phyloP scores from a whole-genome alignment of 169 alveolate genomes.

The Eimeria acervulina region DNA sequence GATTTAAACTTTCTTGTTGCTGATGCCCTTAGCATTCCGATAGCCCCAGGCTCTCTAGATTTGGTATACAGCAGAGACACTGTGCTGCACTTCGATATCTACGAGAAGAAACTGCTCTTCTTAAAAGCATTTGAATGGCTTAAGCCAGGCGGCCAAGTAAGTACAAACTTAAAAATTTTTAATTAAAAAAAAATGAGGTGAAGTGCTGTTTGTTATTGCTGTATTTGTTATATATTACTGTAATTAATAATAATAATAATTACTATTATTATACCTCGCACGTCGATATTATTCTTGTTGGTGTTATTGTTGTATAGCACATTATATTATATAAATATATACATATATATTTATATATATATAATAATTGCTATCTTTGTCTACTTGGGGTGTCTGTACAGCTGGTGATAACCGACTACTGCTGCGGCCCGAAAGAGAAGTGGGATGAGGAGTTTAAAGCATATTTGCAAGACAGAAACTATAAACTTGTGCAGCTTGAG shows the following conservation, averaged over 20 bases:
- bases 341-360: neutral
- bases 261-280: too few relatives aligned
- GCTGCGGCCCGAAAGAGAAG: slow-evolving; percentile 9
- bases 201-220: too few relatives aligned
- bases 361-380: neutral
- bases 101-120: slow-evolving; percentile 22
- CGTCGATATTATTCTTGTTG: neutral
- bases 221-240: too few relatives aligned
- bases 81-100: neutral
- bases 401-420: slow-evolving; percentile 57
- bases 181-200: too few relatives aligned
- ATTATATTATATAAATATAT: neutral
- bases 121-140: slow-evolving; percentile 14
- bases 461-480: slow-evolving; percentile 3
- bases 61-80: slow-evolving; percentile 57
- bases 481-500: slow-evolving; percentile 30
- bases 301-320: neutral
- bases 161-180: too few relatives aligned
- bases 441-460: slow-evolving; percentile 64
- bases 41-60: slow-evolving; percentile 20
- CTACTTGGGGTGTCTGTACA: neutral
- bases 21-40: slow-evolving; percentile 15
- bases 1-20: slow-evolving; percentile 34
- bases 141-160: slow-evolving; percentile 61
- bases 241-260: too few relatives aligned